phyloP scores from a whole-genome alignment of 2,329 filamentous ascomycete genomes.

The Fusarium dlaminii region DNA sequence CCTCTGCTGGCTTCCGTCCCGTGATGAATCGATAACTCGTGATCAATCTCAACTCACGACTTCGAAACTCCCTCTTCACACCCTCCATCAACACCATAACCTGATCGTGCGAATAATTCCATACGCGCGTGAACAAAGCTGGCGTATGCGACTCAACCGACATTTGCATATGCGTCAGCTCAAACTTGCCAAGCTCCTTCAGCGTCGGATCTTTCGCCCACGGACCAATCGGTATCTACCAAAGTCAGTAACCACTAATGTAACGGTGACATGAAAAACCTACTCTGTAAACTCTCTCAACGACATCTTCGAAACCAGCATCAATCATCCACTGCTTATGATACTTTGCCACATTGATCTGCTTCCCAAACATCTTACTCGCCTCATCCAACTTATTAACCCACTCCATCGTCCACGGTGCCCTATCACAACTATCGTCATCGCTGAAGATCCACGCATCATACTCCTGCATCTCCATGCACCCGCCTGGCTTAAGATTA shows the following conservation, averaged over 20 bases:
- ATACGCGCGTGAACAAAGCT: constrained; percentile 52
- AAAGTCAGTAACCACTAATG: background rate
- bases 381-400: constrained; percentile 49
- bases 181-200: constrained; percentile 50
- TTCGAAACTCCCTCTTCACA: constrained; percentile 57
- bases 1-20: constrained; percentile 6
- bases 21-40: constrained; percentile 38
- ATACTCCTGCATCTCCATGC: constrained; percentile 53
- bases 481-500: constrained; percentile 49
- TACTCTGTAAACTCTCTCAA: constrained; percentile 31
- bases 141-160: constrained; percentile 54
- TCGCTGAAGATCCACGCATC: constrained; percentile 52
- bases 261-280: background rate
- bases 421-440: constrained; percentile 50
- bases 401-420: constrained; percentile 53
- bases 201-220: constrained; percentile 51
- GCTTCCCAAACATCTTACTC: constrained; percentile 51
- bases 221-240: constrained; percentile 50
- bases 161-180: constrained; percentile 55
- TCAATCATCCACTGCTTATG: constrained; percentile 52
- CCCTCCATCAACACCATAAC: constrained; percentile 56
- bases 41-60: constrained; percentile 30
- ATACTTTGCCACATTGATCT: constrained; percentile 49
- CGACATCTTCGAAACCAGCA: constrained; percentile 51
- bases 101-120: constrained; percentile 52